These are phyloP conservation scores for Rhodotorula toruloides DNA, from an alignment of 768 basidiomycete species.

Conservation along the genomic window DNA sequence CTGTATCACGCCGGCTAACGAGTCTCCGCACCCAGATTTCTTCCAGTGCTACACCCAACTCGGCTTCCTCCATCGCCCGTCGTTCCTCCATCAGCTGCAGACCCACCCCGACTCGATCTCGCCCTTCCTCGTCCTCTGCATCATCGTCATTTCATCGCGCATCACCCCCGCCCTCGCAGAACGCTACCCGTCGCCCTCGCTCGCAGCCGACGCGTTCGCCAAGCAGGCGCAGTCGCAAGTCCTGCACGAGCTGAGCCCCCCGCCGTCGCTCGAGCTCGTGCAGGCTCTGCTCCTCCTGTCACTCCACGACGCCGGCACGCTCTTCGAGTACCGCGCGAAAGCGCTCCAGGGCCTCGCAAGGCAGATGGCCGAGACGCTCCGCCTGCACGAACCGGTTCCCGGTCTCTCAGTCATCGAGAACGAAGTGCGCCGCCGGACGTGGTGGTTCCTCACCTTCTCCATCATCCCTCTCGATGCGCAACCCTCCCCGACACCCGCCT, in stretches of 20 bases:
- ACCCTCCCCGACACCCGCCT: not conserved
- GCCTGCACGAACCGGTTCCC: not conserved
- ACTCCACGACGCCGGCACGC: not conserved
- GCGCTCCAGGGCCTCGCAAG: not conserved
- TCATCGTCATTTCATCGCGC: not conserved
- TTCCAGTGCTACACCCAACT: constrained; percentile 1
- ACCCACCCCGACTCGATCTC: not conserved
- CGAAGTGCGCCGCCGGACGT: constrained; percentile 1
- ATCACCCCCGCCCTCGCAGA: not conserved
- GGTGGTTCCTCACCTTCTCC: not conserved
- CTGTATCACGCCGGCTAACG: too few species aligned
- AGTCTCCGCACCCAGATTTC: not conserved
- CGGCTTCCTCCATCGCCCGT: constrained; percentile 10
- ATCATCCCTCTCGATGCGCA: too few species aligned
- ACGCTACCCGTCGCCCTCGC: not conserved
- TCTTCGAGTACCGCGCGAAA: not conserved
- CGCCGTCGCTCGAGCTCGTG: not conserved
- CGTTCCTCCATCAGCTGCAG: constrained; percentile 3
- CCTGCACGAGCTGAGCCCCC: not conserved
- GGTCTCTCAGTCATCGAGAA: not conserved
- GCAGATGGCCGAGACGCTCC: constrained; percentile 1
- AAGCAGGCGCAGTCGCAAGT: not conserved
- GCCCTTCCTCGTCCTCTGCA: constrained; percentile 12
- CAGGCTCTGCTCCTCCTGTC: constrained; percentile 5
- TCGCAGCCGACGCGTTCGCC: not conserved